phyloP scores from a whole-genome alignment of 768 basidiomycete genomes.

The button mushroom (Agaricus bisporus) region DNA sequence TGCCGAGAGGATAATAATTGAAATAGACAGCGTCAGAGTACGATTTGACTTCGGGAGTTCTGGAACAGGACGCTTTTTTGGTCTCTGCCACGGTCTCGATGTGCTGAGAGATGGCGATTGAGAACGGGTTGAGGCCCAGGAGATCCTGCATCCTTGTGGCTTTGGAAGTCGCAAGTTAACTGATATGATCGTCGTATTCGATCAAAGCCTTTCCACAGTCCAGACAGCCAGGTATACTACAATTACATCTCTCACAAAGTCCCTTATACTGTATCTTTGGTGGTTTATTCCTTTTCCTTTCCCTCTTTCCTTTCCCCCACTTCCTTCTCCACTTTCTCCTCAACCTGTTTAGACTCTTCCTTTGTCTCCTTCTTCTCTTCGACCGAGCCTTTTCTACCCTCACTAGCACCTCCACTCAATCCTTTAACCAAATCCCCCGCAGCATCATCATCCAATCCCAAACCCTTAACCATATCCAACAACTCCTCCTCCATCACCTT shows the following conservation, averaged over 20 bases:
- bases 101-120: slow-evolving; percentile 35
- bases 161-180: no score
- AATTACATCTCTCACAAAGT: not conserved
- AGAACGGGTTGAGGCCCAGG: slow-evolving; percentile 47
- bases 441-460: slow-evolving; percentile 74
- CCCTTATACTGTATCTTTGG: not conserved
- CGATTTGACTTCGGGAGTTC: slow-evolving; percentile 61
- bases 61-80: slow-evolving; percentile 5
- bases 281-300: not conserved
- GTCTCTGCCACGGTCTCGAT: slow-evolving; percentile 30
- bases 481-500: slow-evolving; percentile 75
- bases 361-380: slow-evolving; percentile 7
- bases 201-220: no score
- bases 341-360: slow-evolving; percentile 3
- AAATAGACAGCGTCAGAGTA: slow-evolving; percentile 84
- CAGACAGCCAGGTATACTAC: not conserved
- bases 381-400: slow-evolving; percentile 10
- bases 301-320: no score
- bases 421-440: slow-evolving; percentile 71
- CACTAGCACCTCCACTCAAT: slow-evolving; percentile 25
- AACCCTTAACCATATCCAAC: slow-evolving; percentile 59
- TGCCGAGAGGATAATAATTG: slow-evolving; percentile 73
- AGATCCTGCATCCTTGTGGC: slow-evolving; percentile 24
- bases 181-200: no score
- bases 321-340: slow-evolving; percentile 8